phyloP scores from a whole-genome alignment of 306 rosid genomes.

The Lathyrus sativus region DNA sequence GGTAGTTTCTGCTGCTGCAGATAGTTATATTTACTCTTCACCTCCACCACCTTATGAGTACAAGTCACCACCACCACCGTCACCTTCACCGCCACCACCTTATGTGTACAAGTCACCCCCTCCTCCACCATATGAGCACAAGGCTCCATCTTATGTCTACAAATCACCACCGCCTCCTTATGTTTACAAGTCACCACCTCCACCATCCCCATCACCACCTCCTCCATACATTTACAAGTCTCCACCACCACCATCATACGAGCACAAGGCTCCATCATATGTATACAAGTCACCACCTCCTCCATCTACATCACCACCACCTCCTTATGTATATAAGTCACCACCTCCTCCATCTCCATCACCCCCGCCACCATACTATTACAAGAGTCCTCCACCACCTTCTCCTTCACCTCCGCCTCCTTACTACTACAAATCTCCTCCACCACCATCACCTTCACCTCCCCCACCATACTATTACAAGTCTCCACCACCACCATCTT shows the following conservation, averaged over 20 bases:
- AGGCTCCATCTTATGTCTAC: background rate
- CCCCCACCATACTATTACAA: slow-evolving; percentile 11
- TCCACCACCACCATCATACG: slow-evolving; percentile 43
- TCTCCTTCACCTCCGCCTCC: slow-evolving; percentile 11
- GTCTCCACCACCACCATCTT: background rate
- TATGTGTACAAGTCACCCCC: background rate
- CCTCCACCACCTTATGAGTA: slow-evolving; percentile 58
- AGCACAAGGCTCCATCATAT: slow-evolving; percentile 41
- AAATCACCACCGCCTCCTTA: slow-evolving; percentile 28
- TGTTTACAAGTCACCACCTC: background rate
- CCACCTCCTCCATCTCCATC: background rate
- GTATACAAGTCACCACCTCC: slow-evolving; percentile 64
- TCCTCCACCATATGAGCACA: slow-evolving; percentile 35
- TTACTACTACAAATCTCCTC: background rate
- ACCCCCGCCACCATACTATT: background rate
- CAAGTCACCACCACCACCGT: slow-evolving; percentile 13
- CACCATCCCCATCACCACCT: slow-evolving; percentile 41
- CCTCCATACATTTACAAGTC: slow-evolving; percentile 41
- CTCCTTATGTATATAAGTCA: background rate
- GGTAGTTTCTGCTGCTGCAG: slow-evolving; percentile 63
- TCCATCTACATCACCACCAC: slow-evolving; percentile 39
- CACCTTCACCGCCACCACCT: slow-evolving; percentile 14
- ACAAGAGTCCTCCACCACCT: background rate
- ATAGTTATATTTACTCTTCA: slow-evolving; percentile 68
- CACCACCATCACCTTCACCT: slow-evolving; percentile 3